Evolutionary conservation across 75 land plant genomes (phyloP).

Genomic region (Gnetum montanum): DNA sequence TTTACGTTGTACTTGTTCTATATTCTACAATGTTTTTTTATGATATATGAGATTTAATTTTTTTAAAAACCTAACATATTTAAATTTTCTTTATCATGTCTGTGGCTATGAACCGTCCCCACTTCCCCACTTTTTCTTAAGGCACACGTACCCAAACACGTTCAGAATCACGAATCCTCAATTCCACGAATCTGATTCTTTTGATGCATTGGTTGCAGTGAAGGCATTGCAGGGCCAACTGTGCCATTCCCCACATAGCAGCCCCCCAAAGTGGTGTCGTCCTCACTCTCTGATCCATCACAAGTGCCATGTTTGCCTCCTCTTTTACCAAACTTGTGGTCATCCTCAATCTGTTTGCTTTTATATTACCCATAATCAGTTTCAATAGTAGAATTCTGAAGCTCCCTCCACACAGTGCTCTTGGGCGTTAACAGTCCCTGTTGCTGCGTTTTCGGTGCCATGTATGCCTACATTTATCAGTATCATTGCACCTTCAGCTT

Average conservation of each 20-base stretch:
- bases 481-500: neutral
- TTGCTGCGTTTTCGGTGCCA: conserved; percentile 13
- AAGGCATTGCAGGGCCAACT: conserved; percentile 19
- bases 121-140: no score
- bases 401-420: conserved; percentile 45
- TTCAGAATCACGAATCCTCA: no score
- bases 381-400: conserved; percentile 35
- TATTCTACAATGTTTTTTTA: no score
- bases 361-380: conserved; percentile 23
- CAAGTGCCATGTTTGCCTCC: conserved; percentile 13
- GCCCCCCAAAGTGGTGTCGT: conserved; percentile 17
- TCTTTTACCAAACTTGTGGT: conserved; percentile 16
- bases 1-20: no score
- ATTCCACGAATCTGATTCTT: no score
- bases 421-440: conserved; percentile 7
- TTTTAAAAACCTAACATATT: no score
- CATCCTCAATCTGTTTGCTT: conserved; percentile 17
- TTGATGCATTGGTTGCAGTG: no score
- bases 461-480: conserved; percentile 18
- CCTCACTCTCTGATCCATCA: conserved; percentile 19
- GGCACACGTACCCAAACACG: no score
- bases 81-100: no score
- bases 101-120: no score
- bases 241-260: conserved; percentile 13
- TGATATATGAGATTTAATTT: no score